phyloP scores from a whole-genome alignment of 2,329 filamentous ascomycete species.

The Lecanosticta acicola region DNA sequence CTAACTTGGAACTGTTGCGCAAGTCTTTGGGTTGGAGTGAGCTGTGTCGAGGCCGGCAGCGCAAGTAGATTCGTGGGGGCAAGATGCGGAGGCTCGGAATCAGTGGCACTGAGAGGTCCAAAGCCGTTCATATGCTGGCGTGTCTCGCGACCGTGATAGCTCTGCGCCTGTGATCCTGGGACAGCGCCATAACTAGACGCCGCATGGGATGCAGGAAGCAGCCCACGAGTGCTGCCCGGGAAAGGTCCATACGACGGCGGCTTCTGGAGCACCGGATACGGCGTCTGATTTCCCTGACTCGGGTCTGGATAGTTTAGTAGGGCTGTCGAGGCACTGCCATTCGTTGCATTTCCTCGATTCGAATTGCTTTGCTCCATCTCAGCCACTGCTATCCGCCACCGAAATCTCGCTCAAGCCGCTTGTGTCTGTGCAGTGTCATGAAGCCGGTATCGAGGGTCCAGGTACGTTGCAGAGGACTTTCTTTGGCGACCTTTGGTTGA shows the following conservation, averaged over 20 bases:
- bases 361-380: slow-evolving; percentile 1
- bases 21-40: slow-evolving; percentile 7
- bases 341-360: neutral
- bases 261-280: neutral
- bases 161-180: slow-evolving; percentile 4
- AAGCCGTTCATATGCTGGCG: slow-evolving; percentile 4
- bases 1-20: slow-evolving; percentile 16
- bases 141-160: no score
- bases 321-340: neutral
- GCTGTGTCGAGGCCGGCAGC: neutral
- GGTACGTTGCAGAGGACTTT: no score
- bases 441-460: no score
- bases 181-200: slow-evolving; percentile 3
- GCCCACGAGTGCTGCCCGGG: no score
- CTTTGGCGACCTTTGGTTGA: no score
- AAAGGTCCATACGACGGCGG: neutral
- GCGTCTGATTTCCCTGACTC: neutral
- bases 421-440: neutral
- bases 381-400: neutral
- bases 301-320: neutral
- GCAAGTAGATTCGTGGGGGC: slow-evolving; percentile 1
- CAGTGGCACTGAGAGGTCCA: neutral
- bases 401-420: neutral
- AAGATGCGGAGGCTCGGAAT: neutral
- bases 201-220: neutral